Base-by-base conservation (phyloP, 2,329 filamentous ascomycete species). In the Claviceps cyperi region DNA sequence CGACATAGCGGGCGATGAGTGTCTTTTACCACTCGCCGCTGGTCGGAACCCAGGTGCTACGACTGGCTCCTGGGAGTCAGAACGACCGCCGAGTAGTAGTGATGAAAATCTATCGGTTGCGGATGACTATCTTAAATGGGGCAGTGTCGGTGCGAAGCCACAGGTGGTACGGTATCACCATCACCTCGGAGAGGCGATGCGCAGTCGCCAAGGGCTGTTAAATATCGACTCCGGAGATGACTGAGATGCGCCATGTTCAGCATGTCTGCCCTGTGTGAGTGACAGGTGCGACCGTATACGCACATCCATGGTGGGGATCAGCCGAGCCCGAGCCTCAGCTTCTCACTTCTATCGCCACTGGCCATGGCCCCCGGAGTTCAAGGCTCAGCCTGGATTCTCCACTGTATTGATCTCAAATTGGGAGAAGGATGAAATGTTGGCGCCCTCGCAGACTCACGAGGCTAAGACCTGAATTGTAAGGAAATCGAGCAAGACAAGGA, bases 1-100 rank as follows among this genome's bases (percentile, higher is more conserved):
- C 35, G 76, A 74, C 36, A 62, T 67, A 36, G 56, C 60, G 15
- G 83, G 88, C 53, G 86, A 91, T 53, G 86, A 92, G 58, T 88
- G 88, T 58, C 75, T 89, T 52, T 78, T 75, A 77, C 55, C 65
- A 61, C 44, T 70, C 53, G 58, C 63, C 8, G 61, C 61, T 4
- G 56, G 59, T 38, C 58, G 58, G 32, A 56, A 56, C 35, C 58
- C 58, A 47, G 56, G 51, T 41, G 51, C 51, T 52, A 53, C 57
- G 49, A 56, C 62, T 37, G 64, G 67, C 19, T 73, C 1, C 74
- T 69, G 3, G 73, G 76, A 38, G 71, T 71, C n/a, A 69, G 70
- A 40, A 69, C 72, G 14, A 81, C 28, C 9, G 28, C 28, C 28
- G 9, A 32, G 28, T 11, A 32, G 77, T 50, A 79, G 78, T 57